These are phyloP conservation scores for Penicillium sp. DNA, from an alignment of 2,329 filamentous ascomycete species.

Conservation along the genomic window DNA sequence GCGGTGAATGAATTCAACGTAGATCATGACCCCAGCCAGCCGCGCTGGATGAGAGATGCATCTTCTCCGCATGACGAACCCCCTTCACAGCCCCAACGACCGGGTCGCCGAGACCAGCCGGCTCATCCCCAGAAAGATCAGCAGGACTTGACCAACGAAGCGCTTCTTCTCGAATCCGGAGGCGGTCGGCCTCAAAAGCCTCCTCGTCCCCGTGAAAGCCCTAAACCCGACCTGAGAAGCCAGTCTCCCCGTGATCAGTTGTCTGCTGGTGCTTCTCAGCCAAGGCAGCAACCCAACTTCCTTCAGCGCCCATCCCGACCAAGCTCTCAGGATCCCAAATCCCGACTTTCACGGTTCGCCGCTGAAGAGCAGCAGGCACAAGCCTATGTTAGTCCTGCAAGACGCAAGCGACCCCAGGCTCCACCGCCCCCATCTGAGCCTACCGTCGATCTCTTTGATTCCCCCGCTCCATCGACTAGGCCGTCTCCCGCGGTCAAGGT, in stretches of 20 bases:
- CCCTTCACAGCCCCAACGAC: constrained; percentile 14
- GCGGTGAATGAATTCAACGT: constrained; percentile 81
- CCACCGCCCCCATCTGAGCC: constrained; percentile 45
- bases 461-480: constrained; percentile 30
- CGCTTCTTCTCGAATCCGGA: constrained; percentile 37
- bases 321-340: constrained; percentile 52
- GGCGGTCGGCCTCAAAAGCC: constrained; percentile 30
- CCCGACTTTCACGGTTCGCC: constrained; percentile 68
- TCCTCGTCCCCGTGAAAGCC: constrained; percentile 25
- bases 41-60: constrained; percentile 91
- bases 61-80: constrained; percentile 33
- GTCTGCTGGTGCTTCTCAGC: constrained; percentile 25
- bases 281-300: constrained; percentile 46
- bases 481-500: constrained; percentile 38
- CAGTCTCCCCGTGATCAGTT: constrained; percentile 24
- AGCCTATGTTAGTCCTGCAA: constrained; percentile 82
- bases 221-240: constrained; percentile 18
- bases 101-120: constrained; percentile 24
- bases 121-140: constrained; percentile 20
- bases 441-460: constrained; percentile 65
- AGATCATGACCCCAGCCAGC: constrained; percentile 74
- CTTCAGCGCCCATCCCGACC: constrained; percentile 53
- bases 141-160: constrained; percentile 59
- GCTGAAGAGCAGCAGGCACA: constrained; percentile 78
- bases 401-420: constrained; percentile 64